Percentiles rank a stretch among this genome's conserved stretches.
Evolutionary conservation across 1,284 basidiomycete species (phyloP).

Genomic region (Trametes versicolor): DNA sequence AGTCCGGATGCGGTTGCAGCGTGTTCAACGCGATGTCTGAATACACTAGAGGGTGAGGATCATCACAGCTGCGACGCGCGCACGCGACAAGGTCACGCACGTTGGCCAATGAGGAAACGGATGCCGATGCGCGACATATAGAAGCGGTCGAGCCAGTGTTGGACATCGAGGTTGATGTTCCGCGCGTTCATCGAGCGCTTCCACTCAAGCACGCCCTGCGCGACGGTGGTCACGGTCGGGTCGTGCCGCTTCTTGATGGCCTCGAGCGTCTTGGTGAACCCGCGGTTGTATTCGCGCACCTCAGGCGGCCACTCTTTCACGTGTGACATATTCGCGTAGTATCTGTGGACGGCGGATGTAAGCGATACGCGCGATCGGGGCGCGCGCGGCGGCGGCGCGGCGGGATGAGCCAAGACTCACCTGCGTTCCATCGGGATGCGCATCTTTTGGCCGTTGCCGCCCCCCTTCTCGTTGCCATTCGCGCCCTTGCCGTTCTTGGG

Average conservation of each 20-base stretch:
- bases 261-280: slow-evolving; percentile 90
- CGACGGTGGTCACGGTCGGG: slow-evolving; percentile 97
- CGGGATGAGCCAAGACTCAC: slow-evolving; percentile 46
- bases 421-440: slow-evolving; percentile 80
- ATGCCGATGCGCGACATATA: slow-evolving; percentile 98
- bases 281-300: slow-evolving; percentile 92
- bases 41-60: slow-evolving; percentile 14
- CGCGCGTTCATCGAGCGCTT: slow-evolving; percentile 68
- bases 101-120: slow-evolving; percentile 94
- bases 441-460: slow-evolving; percentile 58
- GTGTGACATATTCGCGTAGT: slow-evolving; percentile 81
- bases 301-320: slow-evolving; percentile 88
- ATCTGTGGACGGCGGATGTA: slow-evolving; percentile 58
- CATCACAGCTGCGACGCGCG: not conserved
- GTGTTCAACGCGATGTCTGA: slow-evolving; percentile 93
- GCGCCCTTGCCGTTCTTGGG: slow-evolving; percentile 46
- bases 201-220: slow-evolving; percentile 89
- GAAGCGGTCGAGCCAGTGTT: slow-evolving; percentile 97
- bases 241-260: slow-evolving; percentile 96
- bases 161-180: slow-evolving; percentile 88
- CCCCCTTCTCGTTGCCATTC: slow-evolving; percentile 30
- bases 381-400: not conserved
- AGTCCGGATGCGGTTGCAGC: slow-evolving; percentile 87
- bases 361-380: slow-evolving; percentile 20
- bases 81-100: slow-evolving; percentile 53